These are phyloP conservation scores for Aquilaria agallochum DNA, from an alignment of 441 rosid genomes.

Conservation along the genomic window DNA sequence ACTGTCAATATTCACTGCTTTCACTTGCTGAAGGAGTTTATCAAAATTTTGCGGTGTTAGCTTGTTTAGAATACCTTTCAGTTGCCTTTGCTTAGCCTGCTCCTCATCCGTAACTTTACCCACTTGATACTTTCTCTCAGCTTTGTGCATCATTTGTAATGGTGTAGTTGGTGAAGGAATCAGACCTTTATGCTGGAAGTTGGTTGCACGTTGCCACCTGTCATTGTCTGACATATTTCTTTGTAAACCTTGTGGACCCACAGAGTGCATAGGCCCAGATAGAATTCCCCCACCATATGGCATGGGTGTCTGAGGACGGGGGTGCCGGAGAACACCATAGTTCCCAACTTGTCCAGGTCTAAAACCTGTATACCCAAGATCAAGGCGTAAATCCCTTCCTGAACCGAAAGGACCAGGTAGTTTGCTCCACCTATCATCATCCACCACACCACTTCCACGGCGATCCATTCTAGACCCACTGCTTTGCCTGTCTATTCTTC, in stretches of 20 bases:
- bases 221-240: conserved; percentile 68
- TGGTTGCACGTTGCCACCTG: conserved; percentile 81
- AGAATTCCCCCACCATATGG: conserved; percentile 51
- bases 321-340: conserved; percentile 69
- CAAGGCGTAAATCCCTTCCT: conserved; percentile 52
- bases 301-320: conserved; percentile 51
- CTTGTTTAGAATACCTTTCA: conserved; percentile 91
- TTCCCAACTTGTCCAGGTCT: conserved; percentile 78
- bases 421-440: conserved; percentile 78
- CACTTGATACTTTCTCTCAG: conserved; percentile 90
- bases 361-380: conserved; percentile 43
- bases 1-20: conserved; percentile 78
- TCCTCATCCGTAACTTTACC: conserved; percentile 80
- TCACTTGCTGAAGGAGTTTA: conserved; percentile 86
- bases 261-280: conserved; percentile 70
- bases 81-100: conserved; percentile 73
- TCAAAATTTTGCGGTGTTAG: conserved; percentile 96
- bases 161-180: conserved; percentile 90
- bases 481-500: conserved; percentile 68
- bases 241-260: conserved; percentile 59
- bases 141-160: conserved; percentile 81
- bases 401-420: conserved; percentile 38
- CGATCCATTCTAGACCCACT: conserved; percentile 68
- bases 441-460: conserved; percentile 52
- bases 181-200: conserved; percentile 70